Evolutionary conservation across 768 basidiomycete genomes (phyloP), one percentile per base, ranked within the genome.

Genomic region (Tricholoma matsutake): DNA sequence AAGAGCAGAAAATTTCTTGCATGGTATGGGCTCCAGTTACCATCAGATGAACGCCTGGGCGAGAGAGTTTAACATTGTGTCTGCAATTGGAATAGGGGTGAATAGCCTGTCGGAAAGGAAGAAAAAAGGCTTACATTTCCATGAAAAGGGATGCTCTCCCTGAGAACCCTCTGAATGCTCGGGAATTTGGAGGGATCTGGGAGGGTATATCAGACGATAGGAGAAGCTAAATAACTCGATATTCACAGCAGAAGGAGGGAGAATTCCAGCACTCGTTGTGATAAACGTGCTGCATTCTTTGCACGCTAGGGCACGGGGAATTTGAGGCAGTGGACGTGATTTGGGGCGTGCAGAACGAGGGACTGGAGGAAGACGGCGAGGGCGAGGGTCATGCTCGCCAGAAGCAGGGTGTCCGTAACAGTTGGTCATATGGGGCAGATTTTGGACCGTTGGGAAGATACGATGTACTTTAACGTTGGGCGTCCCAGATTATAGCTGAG

Each of bases 21-120:
- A 85, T 82, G 13, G 83, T 84, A 65, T 87, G 84, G 18, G 84
- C 85, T 28, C 86, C 86, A 8, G 85, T 84, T 43, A 75, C 77
- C 85, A 88, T 86, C 29, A 88, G 77, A 59, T 83, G 82, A 25
- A 85, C 79, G 32, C 76, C 76, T 9, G 84, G 79, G 25, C 73
- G 72, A 13, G 76, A 74, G 6, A 81, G 70, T 4, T 69, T 69
- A 53, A 83, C 75, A 69, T 86, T 83, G 59, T 80, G 79, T 54
- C 84, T 86, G 68, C 41, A 31, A 54, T 62, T 31, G 54, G 8
- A 13, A 18, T 41, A 29, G 45, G 56, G 53, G 34, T 41, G 31
- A 45, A 63, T 45, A n/a, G 8, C 20, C 31, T n/a, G 4, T 13
- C 11, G 6, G 18, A 25, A 47, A 28, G 60, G 31, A 59, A 41